Conservation (phyloP, 495 filamentous ascomycete genomes). For the Collariella sp. region DNA sequence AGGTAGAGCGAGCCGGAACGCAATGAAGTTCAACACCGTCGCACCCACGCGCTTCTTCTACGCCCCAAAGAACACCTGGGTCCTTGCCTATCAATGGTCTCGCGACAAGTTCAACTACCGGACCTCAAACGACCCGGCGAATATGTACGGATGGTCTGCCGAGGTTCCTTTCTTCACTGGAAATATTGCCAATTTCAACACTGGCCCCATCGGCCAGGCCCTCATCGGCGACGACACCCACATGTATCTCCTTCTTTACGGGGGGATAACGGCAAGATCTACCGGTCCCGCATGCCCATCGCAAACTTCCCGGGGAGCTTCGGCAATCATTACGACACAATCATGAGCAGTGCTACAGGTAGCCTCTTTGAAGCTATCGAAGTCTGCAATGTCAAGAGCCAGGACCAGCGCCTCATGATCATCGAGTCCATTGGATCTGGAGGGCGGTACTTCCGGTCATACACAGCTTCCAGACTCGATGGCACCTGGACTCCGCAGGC, state of each 20-base stretch:
- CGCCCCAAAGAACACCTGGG: slow-evolving; percentile 50
- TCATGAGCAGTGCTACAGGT: slow-evolving; percentile 44
- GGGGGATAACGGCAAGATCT: slow-evolving; percentile 59
- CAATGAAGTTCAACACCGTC: slow-evolving; percentile 42
- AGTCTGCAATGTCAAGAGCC: slow-evolving; percentile 49
- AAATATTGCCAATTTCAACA: slow-evolving; percentile 39
- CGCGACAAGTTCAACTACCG: slow-evolving; percentile 47
- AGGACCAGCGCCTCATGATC: slow-evolving; percentile 53
- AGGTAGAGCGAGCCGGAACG: slow-evolving; percentile 43
- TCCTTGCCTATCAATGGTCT: slow-evolving; percentile 54
- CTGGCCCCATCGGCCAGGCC: slow-evolving; percentile 49
- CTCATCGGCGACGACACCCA: slow-evolving; percentile 48
- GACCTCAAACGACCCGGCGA: slow-evolving; percentile 48
- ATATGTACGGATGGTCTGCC: slow-evolving; percentile 47
- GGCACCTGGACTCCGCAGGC: slow-evolving; percentile 50
- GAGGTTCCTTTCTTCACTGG: slow-evolving; percentile 47
- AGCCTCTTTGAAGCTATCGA: slow-evolving; percentile 57
- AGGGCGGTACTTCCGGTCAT: slow-evolving; percentile 57
- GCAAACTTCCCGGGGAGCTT: slow-evolving; percentile 51
- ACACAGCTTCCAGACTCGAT: slow-evolving; percentile 45
- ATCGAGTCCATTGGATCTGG: slow-evolving; percentile 50
- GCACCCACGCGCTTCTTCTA: slow-evolving; percentile 56
- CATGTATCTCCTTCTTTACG: slow-evolving; percentile 56
- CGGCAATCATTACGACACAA: slow-evolving; percentile 36
- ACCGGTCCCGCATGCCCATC: slow-evolving; percentile 51